Base-by-base conservation (phyloP, 352 stramenopile species). In the Phytopythium ostracodes region DNA sequence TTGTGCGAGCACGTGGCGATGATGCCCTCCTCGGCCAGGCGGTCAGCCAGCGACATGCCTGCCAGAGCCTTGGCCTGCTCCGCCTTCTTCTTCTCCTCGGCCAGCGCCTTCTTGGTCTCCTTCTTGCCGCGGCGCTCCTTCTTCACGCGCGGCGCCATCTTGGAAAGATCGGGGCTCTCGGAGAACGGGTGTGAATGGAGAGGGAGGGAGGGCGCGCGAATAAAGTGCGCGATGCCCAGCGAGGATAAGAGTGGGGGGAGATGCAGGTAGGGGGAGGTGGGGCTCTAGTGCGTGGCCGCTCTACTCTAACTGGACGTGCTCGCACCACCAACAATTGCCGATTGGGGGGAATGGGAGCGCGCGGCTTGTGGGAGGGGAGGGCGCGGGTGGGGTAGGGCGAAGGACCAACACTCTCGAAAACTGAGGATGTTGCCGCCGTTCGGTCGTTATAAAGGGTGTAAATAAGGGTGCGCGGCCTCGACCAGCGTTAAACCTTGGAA, bases 1-100 rank as follows among this genome's bases (percentile, higher is more conserved):
- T 89, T 96, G 66, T 89, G 78, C 75, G 97, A 96, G 78, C 95
- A 99, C n/a, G 94, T 99, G 27, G 95, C 92, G 71, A 98, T 96
- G 78, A 99, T 98, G 56, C 97, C 86, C 35, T 98, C 83, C 52
- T 96, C 81, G 20, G 89, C 89, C 18, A 99, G 84, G 31, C 92
- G 87, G 63, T 98, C 95, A 24, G 87, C 87, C 29, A 86, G 61
- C 54, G 84, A 89, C 80, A 93, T 91, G 76, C 67, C 77, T 31
- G 76, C 72, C 18, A 92, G 70, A 60, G 84, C 79, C 36, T 79
- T 70, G 18, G 78, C 82, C 62, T 77, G 75, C 33, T 93, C 82
- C 25, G 72, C 77, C 42, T 79, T 80, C 67, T 91, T 91, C 71
- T 92, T 94, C 64, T 89, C 80, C 29, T 91, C 82, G 44, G 84